Base-by-base conservation (phyloP, 2,329 filamentous ascomycete species). In the Fonsecaea pedrosoi region DNA sequence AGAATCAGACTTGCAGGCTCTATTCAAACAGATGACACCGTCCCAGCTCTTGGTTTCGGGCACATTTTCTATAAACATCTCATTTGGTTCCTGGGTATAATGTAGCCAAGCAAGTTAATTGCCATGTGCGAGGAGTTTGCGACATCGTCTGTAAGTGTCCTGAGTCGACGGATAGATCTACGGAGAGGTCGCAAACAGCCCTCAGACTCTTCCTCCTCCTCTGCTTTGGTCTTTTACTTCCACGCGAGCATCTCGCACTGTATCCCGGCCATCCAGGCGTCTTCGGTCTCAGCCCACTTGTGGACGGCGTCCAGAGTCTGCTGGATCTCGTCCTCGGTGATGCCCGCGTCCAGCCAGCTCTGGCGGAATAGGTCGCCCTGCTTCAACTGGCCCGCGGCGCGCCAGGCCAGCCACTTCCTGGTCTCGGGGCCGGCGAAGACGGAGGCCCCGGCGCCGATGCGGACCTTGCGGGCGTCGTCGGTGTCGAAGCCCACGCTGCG, bases 241-340 rank as follows among this genome's bases (percentile, higher is more conserved):
- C 79, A 80, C 5, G 72, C 79, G 0, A 81, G 71, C n/a, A 79
- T 76, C 69, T 81, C 79, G 15, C 71, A 72, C 69, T 80, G 76
- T 60, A 79, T 13, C 9, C 73, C 68, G 5, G 70, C 76, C 69
- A 73, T 75, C 79, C 78, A 81, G 0, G 78, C 78, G 70, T 79
- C 78, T 54, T 80, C 76, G 12, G 71, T 75, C 53, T 77, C 74
- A 0, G 72, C 77, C 78, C 79, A 81, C 56, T 70, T 69, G 25
- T 71, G 58, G n/a, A 78, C 59, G 2, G 75, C 76, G 1, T 2
- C 38, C 59, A 74, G 37, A 10, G 76, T 75, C 72, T 79, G 65
- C 60, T 75, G 65, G 32, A 81, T 77, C 71, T 79, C 76, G 0
- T 74, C 77, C 40, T 77, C 74, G 0, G 73, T 73, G 59, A 80